Base-by-base conservation (phyloP, 2,329 filamentous ascomycete species). In the Fusarium fujikuroi region DNA sequence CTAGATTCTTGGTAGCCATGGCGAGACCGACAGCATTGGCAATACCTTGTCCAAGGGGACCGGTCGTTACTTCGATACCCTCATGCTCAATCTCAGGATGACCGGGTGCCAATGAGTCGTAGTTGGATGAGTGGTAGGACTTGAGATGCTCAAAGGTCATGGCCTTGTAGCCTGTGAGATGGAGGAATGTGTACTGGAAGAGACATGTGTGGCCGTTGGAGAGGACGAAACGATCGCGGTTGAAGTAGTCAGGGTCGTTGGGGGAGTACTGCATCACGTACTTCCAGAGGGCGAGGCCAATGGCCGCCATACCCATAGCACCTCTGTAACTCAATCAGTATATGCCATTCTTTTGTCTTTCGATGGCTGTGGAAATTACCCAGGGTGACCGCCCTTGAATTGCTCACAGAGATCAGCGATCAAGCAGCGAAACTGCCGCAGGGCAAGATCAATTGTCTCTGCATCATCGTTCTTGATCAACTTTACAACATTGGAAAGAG, bases 351-450 rank as follows among this genome's bases (percentile, higher is more conserved):
- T 44, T 15, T 54, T 19, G 10, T 23, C n/a, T 18, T 28, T 32
- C 18, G 3, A 42, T 34, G 14, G 14, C 16, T 25, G 19, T 19
- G 7, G 37, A 3, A 66, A 84, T 74, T 83, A 91, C 88, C 91
- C 91, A 23, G 91, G 91, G 77, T 93, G 91, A 0, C 91, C 91
- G 40, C 90, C 90, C 70, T 89, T 89, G 80, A 92, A 93, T 72
- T 93, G 91, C 78, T 93, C 87, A 75, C 90, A 92, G 7, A 93
- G 81, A 77, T 93, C 91, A 49, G 91, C 90, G 66, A 93, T 90
- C 36, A 93, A 81, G 56, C 88, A 82, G 61, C 91, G 84, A 77
- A 92, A 92, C 10, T 87, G 88, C 74, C 85, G 86, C 57, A 92
- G 80, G 4, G 91, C 88, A 25, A 87, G 78, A 54, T 90, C 85